phyloP scores from a whole-genome alignment of 768 basidiomycete species.

The Tricholoma bakamatsutake region DNA sequence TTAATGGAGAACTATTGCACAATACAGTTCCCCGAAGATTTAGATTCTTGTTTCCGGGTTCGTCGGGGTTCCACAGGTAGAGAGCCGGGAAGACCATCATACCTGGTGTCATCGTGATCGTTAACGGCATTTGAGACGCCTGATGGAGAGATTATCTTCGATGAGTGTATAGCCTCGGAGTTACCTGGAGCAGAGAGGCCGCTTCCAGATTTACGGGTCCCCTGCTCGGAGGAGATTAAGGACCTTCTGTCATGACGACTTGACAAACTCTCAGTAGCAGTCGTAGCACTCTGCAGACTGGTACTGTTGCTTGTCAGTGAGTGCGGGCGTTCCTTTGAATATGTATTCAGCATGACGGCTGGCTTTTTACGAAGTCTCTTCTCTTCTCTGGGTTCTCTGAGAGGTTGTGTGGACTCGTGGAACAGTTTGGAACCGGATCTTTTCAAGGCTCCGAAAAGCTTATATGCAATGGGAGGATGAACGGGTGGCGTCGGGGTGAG shows the following conservation, averaged over 20 bases:
- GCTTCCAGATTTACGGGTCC: slow-evolving; percentile 7
- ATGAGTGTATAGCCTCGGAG: slow-evolving; percentile 20
- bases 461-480: slow-evolving; percentile 56
- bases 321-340: slow-evolving; percentile 36
- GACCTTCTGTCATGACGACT: slow-evolving; percentile 17
- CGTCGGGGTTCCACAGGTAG: slow-evolving; percentile 22
- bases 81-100: slow-evolving; percentile 25
- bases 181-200: slow-evolving; percentile 7
- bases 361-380: slow-evolving; percentile 6
- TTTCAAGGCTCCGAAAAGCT: slow-evolving; percentile 59
- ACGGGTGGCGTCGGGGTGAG: slow-evolving; percentile 21
- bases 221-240: slow-evolving; percentile 6
- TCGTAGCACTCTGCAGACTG: slow-evolving; percentile 45
- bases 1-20: slow-evolving; percentile 27
- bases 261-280: slow-evolving; percentile 26
- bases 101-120: slow-evolving; percentile 18
- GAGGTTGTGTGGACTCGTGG: slow-evolving; percentile 31
- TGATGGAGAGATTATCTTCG: slow-evolving; percentile 20
- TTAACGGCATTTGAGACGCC: slow-evolving; percentile 23
- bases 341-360: not conserved
- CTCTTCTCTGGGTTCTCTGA: slow-evolving; percentile 13
- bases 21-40: slow-evolving; percentile 33
- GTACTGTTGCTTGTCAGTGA: slow-evolving; percentile 54
- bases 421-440: slow-evolving; percentile 56
- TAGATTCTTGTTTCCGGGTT: slow-evolving; percentile 30